Evolutionary conservation across 2,329 filamentous ascomycete genomes (phyloP).

Genomic region (Fusarium veterinarium): DNA sequence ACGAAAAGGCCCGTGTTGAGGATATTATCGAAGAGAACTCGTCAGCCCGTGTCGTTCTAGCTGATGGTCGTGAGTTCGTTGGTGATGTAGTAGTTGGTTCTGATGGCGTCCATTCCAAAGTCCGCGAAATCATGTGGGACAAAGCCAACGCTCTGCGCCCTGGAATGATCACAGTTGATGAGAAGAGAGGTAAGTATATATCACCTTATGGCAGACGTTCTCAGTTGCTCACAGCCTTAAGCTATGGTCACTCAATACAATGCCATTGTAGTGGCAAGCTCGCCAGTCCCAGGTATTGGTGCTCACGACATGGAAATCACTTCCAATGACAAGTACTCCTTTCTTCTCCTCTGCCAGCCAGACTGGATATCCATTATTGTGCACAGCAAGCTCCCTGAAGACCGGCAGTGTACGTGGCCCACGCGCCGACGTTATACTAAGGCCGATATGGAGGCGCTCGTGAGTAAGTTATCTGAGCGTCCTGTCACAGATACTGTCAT

Average conservation of each 20-base stretch:
- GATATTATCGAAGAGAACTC: background rate
- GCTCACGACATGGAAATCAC: background rate
- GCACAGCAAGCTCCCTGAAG: background rate
- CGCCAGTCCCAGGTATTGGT: background rate
- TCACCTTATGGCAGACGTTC: fast-evolving
- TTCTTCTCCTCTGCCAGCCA: background rate
- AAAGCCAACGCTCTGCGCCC: background rate
- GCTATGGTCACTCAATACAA: background rate
- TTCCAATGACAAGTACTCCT: background rate
- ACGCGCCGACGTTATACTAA: background rate
- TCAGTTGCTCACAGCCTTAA: background rate
- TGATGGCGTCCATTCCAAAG: background rate
- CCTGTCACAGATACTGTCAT: background rate
- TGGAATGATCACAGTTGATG: background rate
- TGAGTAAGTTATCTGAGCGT: background rate
- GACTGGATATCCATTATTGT: background rate
- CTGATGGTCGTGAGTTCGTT: background rate
- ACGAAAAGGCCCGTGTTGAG: background rate
- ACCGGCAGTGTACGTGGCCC: background rate
- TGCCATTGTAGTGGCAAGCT: background rate
- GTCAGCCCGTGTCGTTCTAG: background rate
- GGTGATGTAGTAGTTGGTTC: background rate
- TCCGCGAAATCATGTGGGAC: background rate
- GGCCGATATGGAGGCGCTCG: background rate
- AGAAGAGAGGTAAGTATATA: background rate